These are phyloP conservation scores for Populus hybrid DNA, from an alignment of 441 rosid genomes.

Conservation along the genomic window DNA sequence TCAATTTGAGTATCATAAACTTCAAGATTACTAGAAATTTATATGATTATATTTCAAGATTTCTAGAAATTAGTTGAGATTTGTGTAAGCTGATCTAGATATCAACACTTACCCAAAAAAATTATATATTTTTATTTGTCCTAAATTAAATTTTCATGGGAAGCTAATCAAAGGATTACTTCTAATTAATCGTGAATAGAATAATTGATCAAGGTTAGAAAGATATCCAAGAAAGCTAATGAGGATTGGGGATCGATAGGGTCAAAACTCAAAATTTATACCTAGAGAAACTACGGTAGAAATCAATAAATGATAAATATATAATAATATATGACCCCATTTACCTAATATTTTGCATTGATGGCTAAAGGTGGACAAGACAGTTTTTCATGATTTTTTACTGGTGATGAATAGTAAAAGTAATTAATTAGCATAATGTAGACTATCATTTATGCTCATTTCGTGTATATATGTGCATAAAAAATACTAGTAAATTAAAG, in stretches of 20 bases:
- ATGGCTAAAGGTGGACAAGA: not conserved
- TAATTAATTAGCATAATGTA: no score
- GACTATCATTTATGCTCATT: no score
- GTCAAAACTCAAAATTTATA: not conserved
- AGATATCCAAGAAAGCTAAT: not conserved
- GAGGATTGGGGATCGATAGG: not conserved
- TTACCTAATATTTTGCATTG: not conserved
- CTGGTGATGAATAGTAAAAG: no score
- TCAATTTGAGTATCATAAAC: no score
- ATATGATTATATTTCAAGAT: accelerated
- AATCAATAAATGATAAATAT: not conserved
- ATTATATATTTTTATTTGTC: no score
- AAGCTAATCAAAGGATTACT: not conserved
- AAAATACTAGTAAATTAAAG: no score
- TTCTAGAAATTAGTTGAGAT: accelerated
- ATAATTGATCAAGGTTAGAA: not conserved
- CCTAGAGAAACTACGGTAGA: not conserved
- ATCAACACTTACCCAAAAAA: accelerated
- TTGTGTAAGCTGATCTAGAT: accelerated
- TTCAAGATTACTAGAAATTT: no score
- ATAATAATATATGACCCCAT: not conserved
- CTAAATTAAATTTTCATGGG: no score
- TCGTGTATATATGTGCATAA: no score
- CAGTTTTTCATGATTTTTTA: no score
- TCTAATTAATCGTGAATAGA: not conserved